Percentiles rank a stretch among this genome's conserved stretches.
Conservation (phyloP, 352 stramenopile genomes). For the Globisporangium middletonii region DNA sequence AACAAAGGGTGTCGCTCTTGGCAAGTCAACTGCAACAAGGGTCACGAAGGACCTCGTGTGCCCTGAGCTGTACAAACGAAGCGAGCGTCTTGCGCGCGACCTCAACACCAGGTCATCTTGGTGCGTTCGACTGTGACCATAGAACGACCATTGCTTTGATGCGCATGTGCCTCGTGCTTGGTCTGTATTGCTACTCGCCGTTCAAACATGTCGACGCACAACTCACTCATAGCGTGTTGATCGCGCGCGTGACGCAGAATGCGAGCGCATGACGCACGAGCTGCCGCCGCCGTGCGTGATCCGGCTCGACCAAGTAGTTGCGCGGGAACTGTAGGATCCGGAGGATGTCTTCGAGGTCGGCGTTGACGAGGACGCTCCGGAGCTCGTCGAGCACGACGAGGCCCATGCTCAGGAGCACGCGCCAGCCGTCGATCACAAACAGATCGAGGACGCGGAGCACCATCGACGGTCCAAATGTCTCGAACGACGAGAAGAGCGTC, state of each 20-base stretch:
- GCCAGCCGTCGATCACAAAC: conserved; percentile 77
- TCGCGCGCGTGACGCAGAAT: conserved; percentile 54
- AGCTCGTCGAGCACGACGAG: conserved; percentile 76
- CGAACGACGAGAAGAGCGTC: conserved; percentile 80
- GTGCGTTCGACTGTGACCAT: no score
- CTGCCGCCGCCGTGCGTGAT: conserved; percentile 31
- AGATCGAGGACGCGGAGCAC: conserved; percentile 70
- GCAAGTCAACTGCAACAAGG: no score
- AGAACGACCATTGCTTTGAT: no score
- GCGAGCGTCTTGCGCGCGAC: no score
- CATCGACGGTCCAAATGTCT: conserved; percentile 62
- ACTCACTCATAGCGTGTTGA: conserved; percentile 22
- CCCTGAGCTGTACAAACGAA: no score
- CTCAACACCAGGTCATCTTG: no score
- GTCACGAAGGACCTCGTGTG: no score
- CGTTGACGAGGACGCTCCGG: conserved; percentile 35
- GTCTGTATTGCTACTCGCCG: no score
- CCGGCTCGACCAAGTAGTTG: conserved; percentile 39
- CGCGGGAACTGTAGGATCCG: conserved; percentile 60
- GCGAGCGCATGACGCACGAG: conserved; percentile 53
- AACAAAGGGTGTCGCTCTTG: no score
- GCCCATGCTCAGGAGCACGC: conserved; percentile 72
- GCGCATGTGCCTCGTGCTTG: no score
- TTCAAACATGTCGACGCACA: no score
- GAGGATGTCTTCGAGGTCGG: conserved; percentile 67